phyloP scores from a whole-genome alignment of 106 monocot genomes.

The Allium cepa region DNA sequence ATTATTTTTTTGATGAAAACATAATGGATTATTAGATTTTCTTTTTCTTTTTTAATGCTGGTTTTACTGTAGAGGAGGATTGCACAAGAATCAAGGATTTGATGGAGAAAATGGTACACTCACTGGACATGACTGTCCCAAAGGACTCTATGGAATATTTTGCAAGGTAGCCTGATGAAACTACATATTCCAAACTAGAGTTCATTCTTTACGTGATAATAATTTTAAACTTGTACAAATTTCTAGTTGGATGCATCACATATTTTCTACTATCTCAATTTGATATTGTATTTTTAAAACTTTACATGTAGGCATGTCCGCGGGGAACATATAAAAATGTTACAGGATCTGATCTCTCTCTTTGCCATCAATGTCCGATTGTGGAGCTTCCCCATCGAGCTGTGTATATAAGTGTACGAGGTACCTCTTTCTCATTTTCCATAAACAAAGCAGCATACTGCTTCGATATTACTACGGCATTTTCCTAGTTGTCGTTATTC shows the following conservation, averaged over 20 bases:
- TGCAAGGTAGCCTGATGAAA: conserved; percentile 27
- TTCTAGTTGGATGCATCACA: not conserved
- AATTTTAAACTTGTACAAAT: not conserved
- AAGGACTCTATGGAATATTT: conserved; percentile 63
- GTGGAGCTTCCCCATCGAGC: conserved; percentile 78
- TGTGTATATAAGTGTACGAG: conserved; percentile 55
- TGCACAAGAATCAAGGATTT: conserved; percentile 36
- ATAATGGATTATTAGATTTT: too few relatives aligned
- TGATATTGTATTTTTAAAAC: too few relatives aligned
- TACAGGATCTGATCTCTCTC: conserved; percentile 62
- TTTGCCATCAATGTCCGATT: conserved; percentile 60
- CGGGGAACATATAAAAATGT: conserved; percentile 82
- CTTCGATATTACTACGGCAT: too few relatives aligned
- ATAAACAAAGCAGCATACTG: too few relatives aligned
- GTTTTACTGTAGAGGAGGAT: conserved; percentile 35
- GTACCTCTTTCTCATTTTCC: conserved; percentile 16
- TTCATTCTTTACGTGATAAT: not conserved
- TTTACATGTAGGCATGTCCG: conserved; percentile 65
- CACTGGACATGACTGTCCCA: conserved; percentile 50
- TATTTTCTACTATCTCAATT: not conserved
- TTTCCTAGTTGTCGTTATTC: too few relatives aligned
- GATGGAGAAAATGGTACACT: conserved; percentile 54
- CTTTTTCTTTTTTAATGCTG: not conserved
- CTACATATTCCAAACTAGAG: not conserved
- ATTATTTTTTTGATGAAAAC: too few relatives aligned